A percentile compares a stretch with the other conserved stretches of the same genome.
Conservation (phyloP, 495 filamentous ascomycete genomes). For the Gamarada debralockiae region DNA sequence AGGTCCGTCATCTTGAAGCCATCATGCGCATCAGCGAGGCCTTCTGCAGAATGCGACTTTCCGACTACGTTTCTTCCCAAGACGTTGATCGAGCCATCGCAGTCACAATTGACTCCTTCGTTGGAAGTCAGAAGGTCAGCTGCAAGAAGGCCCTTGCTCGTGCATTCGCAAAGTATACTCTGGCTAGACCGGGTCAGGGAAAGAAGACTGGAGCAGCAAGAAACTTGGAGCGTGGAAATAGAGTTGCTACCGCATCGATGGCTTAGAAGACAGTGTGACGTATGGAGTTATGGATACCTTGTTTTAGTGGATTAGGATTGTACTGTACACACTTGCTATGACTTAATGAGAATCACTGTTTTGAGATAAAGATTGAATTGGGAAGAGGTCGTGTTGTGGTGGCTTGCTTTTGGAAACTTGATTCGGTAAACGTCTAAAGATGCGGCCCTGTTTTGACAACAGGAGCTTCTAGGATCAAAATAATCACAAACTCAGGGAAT, state of each 20-base stretch:
- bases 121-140: slow-evolving; percentile 94
- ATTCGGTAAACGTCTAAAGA: too few species aligned
- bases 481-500: too few species aligned
- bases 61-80: slow-evolving; percentile 80
- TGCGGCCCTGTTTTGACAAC: too few species aligned
- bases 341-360: slow-evolving; percentile 15
- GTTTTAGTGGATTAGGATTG: slow-evolving; percentile 6
- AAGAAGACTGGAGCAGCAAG: slow-evolving; percentile 18
- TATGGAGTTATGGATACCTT: slow-evolving; percentile 8
- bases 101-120: slow-evolving; percentile 93
- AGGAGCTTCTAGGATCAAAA: too few species aligned
- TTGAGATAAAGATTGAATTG: not conserved
- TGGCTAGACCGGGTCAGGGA: slow-evolving; percentile 39
- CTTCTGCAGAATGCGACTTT: slow-evolving; percentile 94
- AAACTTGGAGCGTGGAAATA: slow-evolving; percentile 16
- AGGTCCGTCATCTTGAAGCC: slow-evolving; percentile 97
- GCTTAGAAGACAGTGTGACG: slow-evolving; percentile 12
- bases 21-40: slow-evolving; percentile 91
- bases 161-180: slow-evolving; percentile 93
- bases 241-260: slow-evolving; percentile 16
- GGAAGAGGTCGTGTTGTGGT: too few species aligned
- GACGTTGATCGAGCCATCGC: slow-evolving; percentile 98
- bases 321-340: slow-evolving; percentile 15
- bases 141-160: slow-evolving; percentile 95
- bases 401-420: too few species aligned